Conservation (phyloP, 768 basidiomycete species). For the Tricholoma sp. region DNA sequence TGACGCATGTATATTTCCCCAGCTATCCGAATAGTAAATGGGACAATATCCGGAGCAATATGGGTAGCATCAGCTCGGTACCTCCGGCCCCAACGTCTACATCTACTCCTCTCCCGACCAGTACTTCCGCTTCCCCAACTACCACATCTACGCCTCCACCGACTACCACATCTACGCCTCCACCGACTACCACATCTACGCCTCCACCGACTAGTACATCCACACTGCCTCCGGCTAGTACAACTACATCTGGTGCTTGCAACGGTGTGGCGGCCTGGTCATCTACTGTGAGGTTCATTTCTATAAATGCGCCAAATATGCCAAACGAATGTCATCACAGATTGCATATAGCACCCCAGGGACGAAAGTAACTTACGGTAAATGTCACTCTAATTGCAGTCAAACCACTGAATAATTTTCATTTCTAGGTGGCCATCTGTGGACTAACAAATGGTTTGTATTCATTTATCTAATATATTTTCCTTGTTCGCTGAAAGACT, state of each 20-base stretch:
- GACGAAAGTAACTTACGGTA: conserved; percentile 40
- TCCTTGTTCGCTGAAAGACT: not conserved
- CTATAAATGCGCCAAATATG: not conserved
- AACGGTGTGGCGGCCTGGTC: conserved; percentile 43
- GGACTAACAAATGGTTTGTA: conserved; percentile 50
- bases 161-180: conserved; percentile 18
- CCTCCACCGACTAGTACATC: conserved; percentile 19
- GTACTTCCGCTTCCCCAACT: conserved; percentile 10
- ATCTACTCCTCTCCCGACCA: no score
- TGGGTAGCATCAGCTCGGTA: conserved; percentile 29
- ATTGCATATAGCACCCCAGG: conserved; percentile 43
- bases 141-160: conserved; percentile 18
- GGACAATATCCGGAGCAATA: conserved; percentile 65
- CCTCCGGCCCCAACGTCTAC: no score
- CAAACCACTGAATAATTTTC: not conserved
- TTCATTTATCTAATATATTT: not conserved
- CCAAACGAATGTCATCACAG: conserved; percentile 17
- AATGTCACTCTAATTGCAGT: conserved; percentile 7
- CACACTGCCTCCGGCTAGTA: conserved; percentile 24
- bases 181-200: conserved; percentile 18
- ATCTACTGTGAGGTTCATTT: conserved; percentile 26
- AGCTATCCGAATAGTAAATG: conserved; percentile 68
- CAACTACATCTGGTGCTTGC: conserved; percentile 21
- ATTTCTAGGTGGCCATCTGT: conserved; percentile 41
- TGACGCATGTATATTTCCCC: not conserved